Base-by-base conservation (phyloP, 306 rosid species). In the Clitoria ternatea region DNA sequence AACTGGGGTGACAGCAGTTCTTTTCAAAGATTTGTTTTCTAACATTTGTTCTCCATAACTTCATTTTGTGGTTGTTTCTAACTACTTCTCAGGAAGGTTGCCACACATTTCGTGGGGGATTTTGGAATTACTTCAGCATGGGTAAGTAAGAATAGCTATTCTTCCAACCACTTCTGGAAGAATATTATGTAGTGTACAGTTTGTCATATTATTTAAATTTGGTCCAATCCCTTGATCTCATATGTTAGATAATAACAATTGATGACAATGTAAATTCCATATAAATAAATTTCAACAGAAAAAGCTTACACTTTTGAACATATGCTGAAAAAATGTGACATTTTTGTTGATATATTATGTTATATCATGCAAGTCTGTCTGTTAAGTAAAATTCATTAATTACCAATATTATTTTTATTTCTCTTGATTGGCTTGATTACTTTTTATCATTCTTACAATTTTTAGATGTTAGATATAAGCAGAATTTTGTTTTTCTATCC, bases 111-210 rank as follows among this genome's bases (percentile, higher is more conserved):
- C 99, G 97, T 29, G 99, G 99, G 6, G 99, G 99, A 65, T 94
- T 91, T 80, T 91, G 97, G 96, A 94, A 94, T 86, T 89, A 91
- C 86, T 94, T 91, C 82, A 94, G 99, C 83, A 89, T 94, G 96
- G 99, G 99, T 91, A 74, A 83, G 97, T 88, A 81, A 83, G 87
- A 75, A 14, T 73, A 35, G 36, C 71, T 77, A 61, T 57, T 50
- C 72, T 61, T n/a, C n/a, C n/a, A n/a, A n/a, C 44, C 8, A 32
- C 52, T 0, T 50, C 6, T 32, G 24, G 12, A 72, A 49, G 39
- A 43, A 22, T 70, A 14, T 29, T 17, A 61, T 29, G 53, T 57
- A 42, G 50, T 42, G 50, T 61, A 24, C 30, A 47, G 32, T 54
- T 53, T 44, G 12, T 53, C 33, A 18, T 22, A 4, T 29, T 42